Evolutionary conservation across 208 protist genomes (phyloP), one percentile per base, ranked within the genome.

Genomic region (Crithidia thermophila): DNA sequence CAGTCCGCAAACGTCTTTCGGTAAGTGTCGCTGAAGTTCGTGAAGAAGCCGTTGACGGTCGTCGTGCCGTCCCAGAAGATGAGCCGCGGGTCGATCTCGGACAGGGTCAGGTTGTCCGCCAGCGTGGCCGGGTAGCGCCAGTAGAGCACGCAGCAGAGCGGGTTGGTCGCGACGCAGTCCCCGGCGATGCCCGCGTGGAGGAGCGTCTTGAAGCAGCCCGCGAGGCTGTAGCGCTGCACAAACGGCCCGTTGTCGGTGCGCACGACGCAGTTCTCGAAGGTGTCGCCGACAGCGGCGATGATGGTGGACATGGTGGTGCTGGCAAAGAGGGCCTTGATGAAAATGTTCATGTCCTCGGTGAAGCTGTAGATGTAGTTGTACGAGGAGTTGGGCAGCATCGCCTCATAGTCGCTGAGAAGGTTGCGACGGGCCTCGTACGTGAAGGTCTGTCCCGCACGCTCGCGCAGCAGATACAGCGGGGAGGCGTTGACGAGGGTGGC

Each of bases 91-190:
- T 75, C 69, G 27, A 75, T 63, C 21, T 64, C 52, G 28, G 37
- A 23, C 4, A 50, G 18, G 2, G 60, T 52, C 21, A 75, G 37
- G 23, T 55, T 30, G 36, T 47, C 43, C 4, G 61, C 27, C 10
- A 75, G 46, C 13, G 50, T 47, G 43, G 69, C 21, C 13, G 69
- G 69, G 50, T 53, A 75, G 46, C 69, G 69, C 69, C 69, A 75
- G 61, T 75, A 75, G 27, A 64, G 52, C n/a, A 75, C 31, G 36
- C 69, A 75, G 61, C 69, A 75, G 40, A 75, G 43, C 27, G 69
- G 69, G 39, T 69, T 75, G 0, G 40, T 31, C 3, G 69, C 45
- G 18, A 59, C 37, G 39, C 69, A 75, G 55, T 75, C 69, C 14
- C 45, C 36, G 5, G 69, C 62, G 13, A 75, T 69, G 28, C 69